Base-by-base conservation (phyloP, 352 stramenopile genomes). In the Globisporangium rhizosaccharum region DNA sequence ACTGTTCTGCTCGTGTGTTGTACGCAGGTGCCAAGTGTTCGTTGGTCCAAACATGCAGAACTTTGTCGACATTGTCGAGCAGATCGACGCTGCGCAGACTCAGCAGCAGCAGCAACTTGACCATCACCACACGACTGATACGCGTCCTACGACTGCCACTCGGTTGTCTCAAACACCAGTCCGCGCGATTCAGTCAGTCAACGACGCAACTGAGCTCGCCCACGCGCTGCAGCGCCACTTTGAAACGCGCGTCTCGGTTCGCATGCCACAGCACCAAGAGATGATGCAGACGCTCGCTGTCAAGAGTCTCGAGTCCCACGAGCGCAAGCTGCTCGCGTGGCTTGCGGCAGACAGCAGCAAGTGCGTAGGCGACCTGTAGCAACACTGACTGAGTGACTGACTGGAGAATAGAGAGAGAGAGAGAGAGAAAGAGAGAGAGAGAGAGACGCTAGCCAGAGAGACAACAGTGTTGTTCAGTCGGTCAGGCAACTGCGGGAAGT, bases 21-120 rank as follows among this genome's bases (percentile, higher is more conserved):
- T 12, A 12, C 7, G 47, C 45, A 86, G 79, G 3, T 92, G 83
- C 54, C 58, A 73, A 15, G 83, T 92, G n/a, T 44, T 88, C 0
- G 68, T 75, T 26, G 82, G 82, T 14, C 82, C 82, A 4, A 59
- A 89, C 65, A 84, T 88, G 71, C 66, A 76, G 56, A 92, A 92
- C 57, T 92, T 90, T 57, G 44, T 49, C 25, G 79, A 84, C 41
- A 78, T 90, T 45, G 52, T 88, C 26, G 48, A 66, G 28, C 57
- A 73, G 23, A 57, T 85, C 11, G 50, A 61, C 7, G 49, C 54
- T 36, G 41, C 20, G 50, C 62, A 48, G 41, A n/a, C 15, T 23
- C 23, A 23, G 23, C 23, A 23, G 23, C 23, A 23, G 39, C 3
- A 6, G 17, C 39, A 51, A 45, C 17, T 26, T 17, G 44, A 25